Evolutionary conservation across 2,329 filamentous ascomycete genomes (phyloP).

Genomic region (Monilinia aucupariae): DNA sequence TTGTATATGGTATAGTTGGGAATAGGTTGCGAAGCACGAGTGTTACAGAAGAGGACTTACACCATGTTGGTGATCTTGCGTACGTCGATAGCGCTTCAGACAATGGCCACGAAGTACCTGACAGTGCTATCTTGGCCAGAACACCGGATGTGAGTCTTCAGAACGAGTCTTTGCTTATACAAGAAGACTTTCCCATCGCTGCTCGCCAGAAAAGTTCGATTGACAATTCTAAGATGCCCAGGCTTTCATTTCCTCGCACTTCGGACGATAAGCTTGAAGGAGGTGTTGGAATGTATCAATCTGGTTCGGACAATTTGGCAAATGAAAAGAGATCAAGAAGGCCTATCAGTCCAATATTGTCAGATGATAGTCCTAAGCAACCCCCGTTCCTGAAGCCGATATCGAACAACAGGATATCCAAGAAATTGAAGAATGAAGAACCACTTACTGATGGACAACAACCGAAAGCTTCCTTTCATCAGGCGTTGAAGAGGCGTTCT

Average conservation of each 20-base stretch:
- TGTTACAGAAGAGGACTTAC: slow-evolving; percentile 31
- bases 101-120: not conserved
- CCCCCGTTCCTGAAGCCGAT: slow-evolving; percentile 21
- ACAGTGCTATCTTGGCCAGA: not conserved
- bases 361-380: slow-evolving; percentile 25
- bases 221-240: slow-evolving; percentile 11
- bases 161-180: not conserved
- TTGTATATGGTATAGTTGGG: slow-evolving; percentile 55
- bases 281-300: not conserved
- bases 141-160: not conserved
- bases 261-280: slow-evolving; percentile 15
- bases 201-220: not conserved
- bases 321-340: slow-evolving; percentile 34
- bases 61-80: slow-evolving; percentile 28
- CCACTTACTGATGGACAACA: slow-evolving; percentile 36
- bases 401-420: slow-evolving; percentile 32
- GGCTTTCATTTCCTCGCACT: not conserved
- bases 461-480: slow-evolving; percentile 44
- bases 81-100: slow-evolving; percentile 18
- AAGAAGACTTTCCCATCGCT: not conserved
- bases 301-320: slow-evolving; percentile 23
- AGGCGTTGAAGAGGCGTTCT: slow-evolving; percentile 47
- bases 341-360: slow-evolving; percentile 29
- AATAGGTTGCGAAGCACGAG: slow-evolving; percentile 44
- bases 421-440: slow-evolving; percentile 32